Evolutionary conservation across 108 stramenopile species (phyloP).

Genomic region (Bacterosira constricta): DNA sequence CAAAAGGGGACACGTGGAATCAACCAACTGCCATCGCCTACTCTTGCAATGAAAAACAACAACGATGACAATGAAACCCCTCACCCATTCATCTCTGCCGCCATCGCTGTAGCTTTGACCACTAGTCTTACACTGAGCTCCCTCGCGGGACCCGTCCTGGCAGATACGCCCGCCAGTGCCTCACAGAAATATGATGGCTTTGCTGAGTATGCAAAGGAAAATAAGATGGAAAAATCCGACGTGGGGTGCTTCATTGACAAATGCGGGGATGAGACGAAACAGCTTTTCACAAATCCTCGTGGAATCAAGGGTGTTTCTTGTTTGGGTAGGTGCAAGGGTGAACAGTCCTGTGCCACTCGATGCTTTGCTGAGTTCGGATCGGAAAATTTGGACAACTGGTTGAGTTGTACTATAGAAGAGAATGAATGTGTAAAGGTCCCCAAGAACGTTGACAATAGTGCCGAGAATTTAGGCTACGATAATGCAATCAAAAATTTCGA

Average conservation of each 20-base stretch:
- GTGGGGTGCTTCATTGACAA: conserved; percentile 83
- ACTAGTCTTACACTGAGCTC: conserved; percentile 5
- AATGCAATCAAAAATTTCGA: conserved; percentile 70
- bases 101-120: background rate
- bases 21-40: background rate
- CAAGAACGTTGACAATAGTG: conserved; percentile 78
- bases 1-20: background rate
- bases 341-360: conserved; percentile 85
- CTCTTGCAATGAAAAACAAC: background rate
- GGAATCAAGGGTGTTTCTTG: conserved; percentile 88
- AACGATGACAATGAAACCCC: background rate
- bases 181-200: conserved; percentile 75
- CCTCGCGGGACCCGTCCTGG: conserved; percentile 14
- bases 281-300: conserved; percentile 82
- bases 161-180: conserved; percentile 29
- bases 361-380: conserved; percentile 86
- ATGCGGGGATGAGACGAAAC: conserved; percentile 78
- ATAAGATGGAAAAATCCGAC: conserved; percentile 84
- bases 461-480: conserved; percentile 67
- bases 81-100: conserved; percentile 11
- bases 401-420: conserved; percentile 87
- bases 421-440: conserved; percentile 88
- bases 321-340: conserved; percentile 91
- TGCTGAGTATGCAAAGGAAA: conserved; percentile 85
- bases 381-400: conserved; percentile 78